These are phyloP conservation scores for Vicia faba DNA, from an alignment of 306 rosid species.

Conservation along the genomic window DNA sequence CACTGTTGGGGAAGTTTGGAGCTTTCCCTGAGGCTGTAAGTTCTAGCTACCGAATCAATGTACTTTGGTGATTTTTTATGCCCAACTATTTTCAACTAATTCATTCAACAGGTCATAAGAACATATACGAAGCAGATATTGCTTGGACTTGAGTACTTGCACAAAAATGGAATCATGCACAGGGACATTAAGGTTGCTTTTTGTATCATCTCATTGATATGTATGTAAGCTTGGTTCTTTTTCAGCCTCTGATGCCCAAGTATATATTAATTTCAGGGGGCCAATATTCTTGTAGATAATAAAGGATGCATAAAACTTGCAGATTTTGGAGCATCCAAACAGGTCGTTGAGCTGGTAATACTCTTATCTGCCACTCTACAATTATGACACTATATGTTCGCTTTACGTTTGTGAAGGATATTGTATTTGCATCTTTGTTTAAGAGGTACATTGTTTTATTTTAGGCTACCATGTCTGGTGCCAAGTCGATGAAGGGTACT, in stretches of 20 bases:
- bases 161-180: constrained; percentile 97
- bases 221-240: constrained; percentile 21
- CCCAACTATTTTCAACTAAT: constrained; percentile 35
- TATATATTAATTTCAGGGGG: constrained; percentile 72
- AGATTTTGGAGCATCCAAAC: constrained; percentile 99
- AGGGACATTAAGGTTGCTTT: constrained; percentile 87
- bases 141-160: constrained; percentile 90
- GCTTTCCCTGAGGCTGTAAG: constrained; percentile 99
- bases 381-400: constrained; percentile 12
- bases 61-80: constrained; percentile 23
- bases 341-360: constrained; percentile 95
- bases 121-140: constrained; percentile 87
- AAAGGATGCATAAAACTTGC: constrained; percentile 98
- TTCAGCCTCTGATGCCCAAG: constrained; percentile 27
- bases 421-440: constrained; percentile 34
- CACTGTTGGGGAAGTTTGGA: constrained; percentile 96
- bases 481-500: constrained; percentile 99
- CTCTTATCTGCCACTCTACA: constrained; percentile 31
- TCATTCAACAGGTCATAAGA: constrained; percentile 75
- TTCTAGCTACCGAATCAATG: constrained; percentile 36
- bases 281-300: constrained; percentile 98
- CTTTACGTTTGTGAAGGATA: constrained; percentile 30
- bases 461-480: constrained; percentile 97
- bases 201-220: constrained; percentile 24
- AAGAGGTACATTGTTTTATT: constrained; percentile 37